A percentile compares a stretch with the other conserved stretches of the same genome.
phyloP scores from a whole-genome alignment of 257 asterid species.

The Haberlea rhodopensis region DNA sequence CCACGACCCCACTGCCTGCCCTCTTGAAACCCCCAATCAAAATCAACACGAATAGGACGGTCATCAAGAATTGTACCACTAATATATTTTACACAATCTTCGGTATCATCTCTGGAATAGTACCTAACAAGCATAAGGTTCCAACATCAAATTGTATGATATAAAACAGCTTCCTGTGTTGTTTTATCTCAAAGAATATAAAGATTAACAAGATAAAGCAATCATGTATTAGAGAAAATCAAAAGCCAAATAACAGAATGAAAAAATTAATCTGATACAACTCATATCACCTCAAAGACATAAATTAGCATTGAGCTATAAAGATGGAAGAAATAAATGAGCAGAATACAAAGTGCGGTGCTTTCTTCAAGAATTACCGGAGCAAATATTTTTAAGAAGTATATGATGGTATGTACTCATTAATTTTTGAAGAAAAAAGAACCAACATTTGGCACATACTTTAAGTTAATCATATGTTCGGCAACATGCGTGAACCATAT shows the following conservation, averaged over 20 bases:
- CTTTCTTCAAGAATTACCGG: not conserved
- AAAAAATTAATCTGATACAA: too few relatives aligned
- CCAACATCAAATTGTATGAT: slow-evolving; percentile 11
- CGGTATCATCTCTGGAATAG: slow-evolving; percentile 93
- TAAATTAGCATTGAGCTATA: not conserved
- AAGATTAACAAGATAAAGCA: slow-evolving; percentile 7
- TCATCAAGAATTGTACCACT: slow-evolving; percentile 99
- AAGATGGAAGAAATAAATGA: too few relatives aligned
- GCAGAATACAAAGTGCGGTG: too few relatives aligned
- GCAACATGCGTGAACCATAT: not conserved
- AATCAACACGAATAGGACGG: slow-evolving; percentile 98
- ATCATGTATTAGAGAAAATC: not conserved
- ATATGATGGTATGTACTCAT: too few relatives aligned
- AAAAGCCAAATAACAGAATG: not conserved
- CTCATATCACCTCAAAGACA: not conserved
- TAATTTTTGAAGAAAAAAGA: too few relatives aligned
- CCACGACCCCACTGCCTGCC: slow-evolving; percentile 99
- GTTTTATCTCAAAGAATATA: not conserved
- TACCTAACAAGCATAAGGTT: slow-evolving; percentile 48
- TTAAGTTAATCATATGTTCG: too few relatives aligned
- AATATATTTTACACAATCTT: slow-evolving; percentile 81
- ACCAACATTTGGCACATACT: not conserved
- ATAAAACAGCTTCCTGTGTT: not conserved
- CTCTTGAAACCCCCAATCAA: slow-evolving; percentile 98
- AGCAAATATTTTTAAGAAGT: not conserved